Base-by-base conservation (phyloP, 768 basidiomycete species). In the Tylopilus sp. region DNA sequence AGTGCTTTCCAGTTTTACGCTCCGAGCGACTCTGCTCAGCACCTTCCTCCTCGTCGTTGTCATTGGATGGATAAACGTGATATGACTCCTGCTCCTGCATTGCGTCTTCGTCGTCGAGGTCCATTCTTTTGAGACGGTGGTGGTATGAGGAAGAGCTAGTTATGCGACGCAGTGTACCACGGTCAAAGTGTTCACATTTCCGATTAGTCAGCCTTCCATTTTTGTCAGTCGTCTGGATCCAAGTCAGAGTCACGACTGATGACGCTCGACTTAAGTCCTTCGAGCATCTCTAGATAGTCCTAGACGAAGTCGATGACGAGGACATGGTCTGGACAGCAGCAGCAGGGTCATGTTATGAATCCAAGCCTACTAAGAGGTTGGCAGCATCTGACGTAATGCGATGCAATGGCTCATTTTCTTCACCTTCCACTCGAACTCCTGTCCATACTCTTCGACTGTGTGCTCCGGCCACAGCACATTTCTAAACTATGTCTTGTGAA, bases 371-470 rank as follows among this genome's bases (percentile, higher is more conserved):
- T n/a, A n/a, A n/a, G n/a, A n/a, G n/a, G n/a, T n/a, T n/a, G n/a
- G n/a, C n/a, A n/a, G n/a, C 10, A 11, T 31, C 30, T 31, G 6
- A 31, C 31, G 13, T 31, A 31, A 31, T 31, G 31, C 4, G 31
- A 31, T 12, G 31, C 31, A 13, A 56, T 82, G 78, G 57, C 63
- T 8, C 44, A 52, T 30, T 81, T 86, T 56, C 48, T 69, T 25
- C 79, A 86, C 55, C 73, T 91, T 3, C 89, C 89, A 10, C 56
- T 82, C 18, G 88, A 90, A 43, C 65, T 91, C 18, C 62, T 88
- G 1, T 79, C 84, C 3, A 58, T 73, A 15, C 75, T 91, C 20
- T 56, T 88, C 41, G 67, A 63, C 11, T 73, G 78, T 48, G 47
- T 90, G 13, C 42, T 73, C 5, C 79, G 75, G 31, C 74, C 83